These are phyloP conservation scores for Theileria parva DNA, from an alignment of 169 alveolate species.

Conservation along the genomic window DNA sequence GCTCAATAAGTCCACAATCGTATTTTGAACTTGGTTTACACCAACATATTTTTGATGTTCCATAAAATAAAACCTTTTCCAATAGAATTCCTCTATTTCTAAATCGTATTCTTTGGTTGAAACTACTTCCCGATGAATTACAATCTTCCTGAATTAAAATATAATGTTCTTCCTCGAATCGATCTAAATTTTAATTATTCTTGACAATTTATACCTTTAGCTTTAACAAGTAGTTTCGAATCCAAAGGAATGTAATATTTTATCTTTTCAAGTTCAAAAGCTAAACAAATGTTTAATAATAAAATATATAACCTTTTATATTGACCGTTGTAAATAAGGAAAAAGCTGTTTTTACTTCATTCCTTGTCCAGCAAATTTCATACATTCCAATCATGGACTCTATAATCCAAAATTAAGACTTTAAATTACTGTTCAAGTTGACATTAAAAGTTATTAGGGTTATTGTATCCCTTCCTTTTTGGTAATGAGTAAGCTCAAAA, in stretches of 20 bases:
- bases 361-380: constrained; percentile 17
- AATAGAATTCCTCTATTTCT: not conserved
- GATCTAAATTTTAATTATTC: not conserved
- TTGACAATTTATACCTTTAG: constrained; percentile 16
- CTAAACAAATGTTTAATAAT: not conserved
- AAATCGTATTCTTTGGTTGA: not conserved
- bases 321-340: not conserved
- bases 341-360: not conserved
- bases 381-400: constrained; percentile 14
- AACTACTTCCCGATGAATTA: not conserved
- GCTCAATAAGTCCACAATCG: constrained; percentile 23
- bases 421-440: not conserved
- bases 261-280: not conserved
- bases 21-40: constrained; percentile 5
- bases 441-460: not conserved
- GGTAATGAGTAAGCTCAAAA: not conserved
- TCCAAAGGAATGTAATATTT: constrained; percentile 14
- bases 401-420: not conserved
- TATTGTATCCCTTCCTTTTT: not conserved
- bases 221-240: not conserved
- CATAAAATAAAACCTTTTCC: not conserved
- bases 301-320: constrained; percentile 10
- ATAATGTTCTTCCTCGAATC: constrained; percentile 9
- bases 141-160: not conserved
- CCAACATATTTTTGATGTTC: constrained; percentile 43